These are phyloP conservation scores for Trichoderma endophyticum DNA, from an alignment of 2,329 filamentous ascomycete species.

Conservation along the genomic window DNA sequence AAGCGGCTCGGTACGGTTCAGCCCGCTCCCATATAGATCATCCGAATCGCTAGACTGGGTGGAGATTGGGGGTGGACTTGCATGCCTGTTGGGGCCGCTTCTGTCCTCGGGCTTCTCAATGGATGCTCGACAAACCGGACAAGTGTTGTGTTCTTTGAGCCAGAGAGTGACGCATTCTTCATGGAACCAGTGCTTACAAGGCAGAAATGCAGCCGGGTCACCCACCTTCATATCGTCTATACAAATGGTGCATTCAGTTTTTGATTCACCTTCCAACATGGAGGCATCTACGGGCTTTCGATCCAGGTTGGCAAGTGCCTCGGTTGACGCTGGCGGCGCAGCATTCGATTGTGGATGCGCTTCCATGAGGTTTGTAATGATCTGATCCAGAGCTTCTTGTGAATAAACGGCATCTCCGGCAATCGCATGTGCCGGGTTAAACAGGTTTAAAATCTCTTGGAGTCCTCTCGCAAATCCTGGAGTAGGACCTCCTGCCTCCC, in stretches of 20 bases:
- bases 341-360: conserved; percentile 72
- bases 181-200: conserved; percentile 94
- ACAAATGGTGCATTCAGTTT: conserved; percentile 89
- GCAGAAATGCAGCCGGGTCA: conserved; percentile 71
- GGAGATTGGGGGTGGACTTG: neutral
- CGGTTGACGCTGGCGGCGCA: conserved; percentile 73
- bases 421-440: conserved; percentile 51
- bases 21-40: neutral
- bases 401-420: conserved; percentile 83
- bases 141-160: conserved; percentile 89
- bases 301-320: conserved; percentile 70
- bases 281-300: conserved; percentile 66
- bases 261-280: conserved; percentile 63
- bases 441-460: conserved; percentile 52
- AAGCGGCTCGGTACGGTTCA: conserved; percentile 1
- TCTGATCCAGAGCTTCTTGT: conserved; percentile 84
- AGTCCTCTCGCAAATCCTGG: conserved; percentile 37
- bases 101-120: conserved; percentile 41
- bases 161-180: conserved; percentile 76
- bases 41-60: neutral
- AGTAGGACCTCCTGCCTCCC: conserved; percentile 25
- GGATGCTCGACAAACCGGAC: conserved; percentile 71
- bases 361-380: conserved; percentile 87
- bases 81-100: conserved; percentile 14
- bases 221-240: conserved; percentile 78